Evolutionary conservation across 768 basidiomycete genomes (phyloP), one percentile per base, ranked within the genome.

Genomic region (Termitomyces eurrhizus): DNA sequence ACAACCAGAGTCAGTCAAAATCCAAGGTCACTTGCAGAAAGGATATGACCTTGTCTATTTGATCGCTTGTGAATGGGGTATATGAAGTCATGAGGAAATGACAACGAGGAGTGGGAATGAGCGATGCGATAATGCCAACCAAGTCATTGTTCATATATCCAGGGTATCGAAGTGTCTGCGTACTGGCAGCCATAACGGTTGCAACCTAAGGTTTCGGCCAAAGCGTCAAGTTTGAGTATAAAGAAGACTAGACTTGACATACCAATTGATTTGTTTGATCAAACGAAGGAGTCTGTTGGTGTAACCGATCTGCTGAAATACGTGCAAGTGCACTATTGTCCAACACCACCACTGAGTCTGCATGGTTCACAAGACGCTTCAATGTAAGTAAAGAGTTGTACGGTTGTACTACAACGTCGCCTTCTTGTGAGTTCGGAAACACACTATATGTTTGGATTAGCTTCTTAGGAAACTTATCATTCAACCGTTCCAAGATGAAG

Each of bases 131-230:
- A 64, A 99, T 95, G 32, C 95, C 93, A 65, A 98, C 95, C 41
- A 98, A 85, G 69, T 99, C 96, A 67, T 98, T 99, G 80, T 98
- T 98, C 95, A 98, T 98, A 74, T 98, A 98, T 53, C 94, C 93
- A 0, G 96, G 96, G 75, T 97, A 99, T 67, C 96, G 86, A 29
- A 99, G 83, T 14, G 96, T 98, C 68, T 95, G 93, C 0, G 96
- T 99, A 63, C 93, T 95, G 12, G 95, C 96, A 11, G 96, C 91
- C 86, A 99, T 98, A 45, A 98, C 96, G 0, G 97, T 98, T 4
- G 97, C 89, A 1, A 94, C 92, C 95, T 98, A 57, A 12, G 61
- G 37, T 59, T 54, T 16, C n/a, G 41, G 29, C 26, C 13, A 33
- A 52, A 37, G 37, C 36, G 45, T 16, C 51, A 39, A 26, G 18